phyloP scores from a whole-genome alignment of 176 grass and related monocot genomes.

The Oryza australiensis region DNA sequence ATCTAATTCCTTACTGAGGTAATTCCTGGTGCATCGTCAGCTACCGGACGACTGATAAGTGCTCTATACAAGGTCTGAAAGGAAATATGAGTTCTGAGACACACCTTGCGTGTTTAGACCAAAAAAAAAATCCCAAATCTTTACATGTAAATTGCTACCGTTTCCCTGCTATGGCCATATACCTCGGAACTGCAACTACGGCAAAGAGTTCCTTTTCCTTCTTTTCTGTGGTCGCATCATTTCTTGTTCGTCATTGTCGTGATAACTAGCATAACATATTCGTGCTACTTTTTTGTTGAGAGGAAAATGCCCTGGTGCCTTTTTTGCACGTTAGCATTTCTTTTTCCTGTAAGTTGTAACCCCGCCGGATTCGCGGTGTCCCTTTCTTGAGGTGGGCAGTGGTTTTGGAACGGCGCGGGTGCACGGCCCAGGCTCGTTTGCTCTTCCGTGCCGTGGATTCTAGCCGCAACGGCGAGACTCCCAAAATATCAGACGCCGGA shows the following conservation, averaged over 20 bases:
- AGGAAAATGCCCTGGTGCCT: background rate
- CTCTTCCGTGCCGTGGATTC: background rate
- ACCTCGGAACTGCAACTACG: background rate
- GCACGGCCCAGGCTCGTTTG: slow-evolving; percentile 22
- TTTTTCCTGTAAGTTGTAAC: background rate
- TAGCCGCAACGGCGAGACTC: background rate
- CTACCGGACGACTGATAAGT: background rate
- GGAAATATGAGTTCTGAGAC: background rate
- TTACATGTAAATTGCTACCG: background rate
- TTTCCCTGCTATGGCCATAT: background rate
- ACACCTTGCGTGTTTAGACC: background rate
- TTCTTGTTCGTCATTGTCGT: no score
- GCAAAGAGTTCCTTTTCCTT: background rate
- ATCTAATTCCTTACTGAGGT: background rate
- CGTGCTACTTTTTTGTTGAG: background rate
- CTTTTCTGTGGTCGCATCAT: background rate
- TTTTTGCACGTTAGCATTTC: background rate
- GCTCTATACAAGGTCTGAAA: background rate
- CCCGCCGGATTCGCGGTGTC: background rate
- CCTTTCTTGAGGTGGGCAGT: no score
- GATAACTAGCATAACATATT: no score
- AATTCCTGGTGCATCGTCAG: no score
- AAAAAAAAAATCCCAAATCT: background rate
- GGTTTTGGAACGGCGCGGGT: slow-evolving; percentile 23
- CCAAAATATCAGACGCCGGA: slow-evolving; percentile 26